Percentiles rank a stretch among this genome's conserved stretches.
Evolutionary conservation across 2,329 filamentous ascomycete genomes (phyloP).

Genomic region (Alternaria sp.): DNA sequence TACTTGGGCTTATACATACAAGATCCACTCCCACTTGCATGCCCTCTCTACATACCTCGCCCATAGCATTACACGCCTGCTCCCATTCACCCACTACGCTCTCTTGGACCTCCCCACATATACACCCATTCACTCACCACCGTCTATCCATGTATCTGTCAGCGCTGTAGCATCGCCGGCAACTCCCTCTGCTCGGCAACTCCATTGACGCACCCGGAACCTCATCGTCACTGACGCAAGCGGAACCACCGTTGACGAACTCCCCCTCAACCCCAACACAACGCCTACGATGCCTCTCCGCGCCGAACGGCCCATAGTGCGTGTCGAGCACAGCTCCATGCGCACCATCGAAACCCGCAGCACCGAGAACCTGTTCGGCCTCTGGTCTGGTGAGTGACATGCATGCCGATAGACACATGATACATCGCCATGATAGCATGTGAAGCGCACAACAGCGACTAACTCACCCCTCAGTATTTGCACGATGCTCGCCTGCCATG

Average conservation of each 20-base stretch:
- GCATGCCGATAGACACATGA: not conserved
- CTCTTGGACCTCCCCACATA: not conserved
- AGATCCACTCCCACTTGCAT: slow-evolving; percentile 24
- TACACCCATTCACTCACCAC: not conserved
- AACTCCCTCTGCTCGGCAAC: slow-evolving; percentile 24
- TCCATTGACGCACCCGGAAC: slow-evolving; percentile 30
- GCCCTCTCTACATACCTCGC: not conserved
- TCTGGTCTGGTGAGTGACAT: slow-evolving; percentile 84
- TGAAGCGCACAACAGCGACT: slow-evolving; percentile 16
- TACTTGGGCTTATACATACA: slow-evolving; percentile 25
- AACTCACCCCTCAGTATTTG: slow-evolving; percentile 71
- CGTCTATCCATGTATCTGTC: slow-evolving; percentile 25
- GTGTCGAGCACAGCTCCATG: slow-evolving; percentile 89
- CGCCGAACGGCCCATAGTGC: slow-evolving; percentile 84
- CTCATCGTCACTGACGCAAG: slow-evolving; percentile 13
- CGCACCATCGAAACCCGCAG: slow-evolving; percentile 94
- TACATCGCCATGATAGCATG: not conserved
- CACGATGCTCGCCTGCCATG: slow-evolving; percentile 90
- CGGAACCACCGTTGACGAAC: slow-evolving; percentile 6
- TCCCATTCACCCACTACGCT: not conserved
- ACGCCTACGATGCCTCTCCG: slow-evolving; percentile 74
- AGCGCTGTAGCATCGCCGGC: slow-evolving; percentile 30
- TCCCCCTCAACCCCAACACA: not conserved
- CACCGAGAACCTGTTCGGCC: slow-evolving; percentile 90
- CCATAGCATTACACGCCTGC: slow-evolving; percentile 13